Evolutionary conservation across 106 monocot genomes (phyloP).

Genomic region (Phalaenopsis equestris): DNA sequence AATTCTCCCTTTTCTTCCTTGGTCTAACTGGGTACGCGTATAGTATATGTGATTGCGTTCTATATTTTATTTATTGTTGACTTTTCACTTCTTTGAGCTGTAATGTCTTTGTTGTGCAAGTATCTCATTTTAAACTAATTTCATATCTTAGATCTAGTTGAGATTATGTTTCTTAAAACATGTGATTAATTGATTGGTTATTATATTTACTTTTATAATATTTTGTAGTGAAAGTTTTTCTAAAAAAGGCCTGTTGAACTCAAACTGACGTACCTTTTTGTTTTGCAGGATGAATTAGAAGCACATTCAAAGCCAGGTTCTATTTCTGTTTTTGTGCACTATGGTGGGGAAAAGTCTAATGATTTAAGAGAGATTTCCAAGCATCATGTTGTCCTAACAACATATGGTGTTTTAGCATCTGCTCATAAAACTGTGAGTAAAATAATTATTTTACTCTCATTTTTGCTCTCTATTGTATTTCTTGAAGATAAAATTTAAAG

Average conservation of each 20-base stretch:
- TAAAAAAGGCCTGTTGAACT: background rate
- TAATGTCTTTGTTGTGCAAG: background rate
- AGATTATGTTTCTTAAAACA: too few species aligned
- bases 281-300: conserved; percentile 72
- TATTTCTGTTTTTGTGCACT: conserved; percentile 76
- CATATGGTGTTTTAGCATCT: conserved; percentile 65
- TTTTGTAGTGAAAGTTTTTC: too few species aligned
- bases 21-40: too few species aligned
- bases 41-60: background rate
- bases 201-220: too few species aligned
- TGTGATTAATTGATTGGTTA: too few species aligned
- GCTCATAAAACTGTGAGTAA: conserved; percentile 45
- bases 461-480: background rate
- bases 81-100: background rate
- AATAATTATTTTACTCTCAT: background rate
- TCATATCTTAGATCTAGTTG: too few species aligned
- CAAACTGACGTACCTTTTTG: background rate
- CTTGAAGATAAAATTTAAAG: background rate
- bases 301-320: conserved; percentile 57
- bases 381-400: conserved; percentile 75
- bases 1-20: too few species aligned
- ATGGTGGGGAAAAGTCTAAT: conserved; percentile 66
- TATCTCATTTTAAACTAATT: too few species aligned
- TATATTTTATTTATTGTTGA: background rate
- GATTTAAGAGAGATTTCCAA: conserved; percentile 41